Base-by-base conservation (phyloP, 768 basidiomycete genomes). In the Crucibulum laeve region DNA sequence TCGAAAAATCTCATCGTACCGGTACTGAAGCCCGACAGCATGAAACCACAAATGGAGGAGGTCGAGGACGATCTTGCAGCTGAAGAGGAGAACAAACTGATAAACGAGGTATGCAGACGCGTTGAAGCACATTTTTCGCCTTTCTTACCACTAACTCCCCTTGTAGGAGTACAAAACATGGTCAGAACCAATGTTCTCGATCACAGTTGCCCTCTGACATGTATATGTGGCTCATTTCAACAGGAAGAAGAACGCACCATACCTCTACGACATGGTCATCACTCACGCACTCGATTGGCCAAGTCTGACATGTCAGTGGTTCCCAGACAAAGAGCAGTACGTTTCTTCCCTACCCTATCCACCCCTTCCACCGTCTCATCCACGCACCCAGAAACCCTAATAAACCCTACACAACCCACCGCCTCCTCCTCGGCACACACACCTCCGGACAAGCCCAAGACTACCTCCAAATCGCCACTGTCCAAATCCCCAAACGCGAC, bases 251-350 rank as follows among this genome's bases (percentile, higher is more conserved):
- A 95, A 94, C 67, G 91, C 94, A 42, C 95, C 94, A 10, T 98
- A 95, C 68, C 80, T 98, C 11, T 99, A 99, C 63, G 96, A 99
- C 64, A 76, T 95, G 18, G 91, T 99, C 51, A 86, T 99, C 55
- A 97, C 95, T 1, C 95, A 98, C 61, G 95, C 95, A 24, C 75
- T 98, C 39, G 92, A 96, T 65, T 99, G 96, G 96, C 96, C 96
- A 15, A 91, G 86, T 57, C 62, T 99, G 57, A 99, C 96, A 4
- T 93, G 91, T 62, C 96, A 98, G 68, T 99, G 96, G 96, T 89
- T 99, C 64, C 96, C 96, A 0, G 96, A 99, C 73, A 86, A 83
- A 63, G 91, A 97, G 67, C 79, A 81, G 94, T 94, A 54, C 58
- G 90, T 65, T 8, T 43, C 17, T 33, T 40, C 32, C 24, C 21